These are phyloP conservation scores for Lipomyces orientalis DNA, from an alignment of 805 yeast genomes.

Conservation along the genomic window DNA sequence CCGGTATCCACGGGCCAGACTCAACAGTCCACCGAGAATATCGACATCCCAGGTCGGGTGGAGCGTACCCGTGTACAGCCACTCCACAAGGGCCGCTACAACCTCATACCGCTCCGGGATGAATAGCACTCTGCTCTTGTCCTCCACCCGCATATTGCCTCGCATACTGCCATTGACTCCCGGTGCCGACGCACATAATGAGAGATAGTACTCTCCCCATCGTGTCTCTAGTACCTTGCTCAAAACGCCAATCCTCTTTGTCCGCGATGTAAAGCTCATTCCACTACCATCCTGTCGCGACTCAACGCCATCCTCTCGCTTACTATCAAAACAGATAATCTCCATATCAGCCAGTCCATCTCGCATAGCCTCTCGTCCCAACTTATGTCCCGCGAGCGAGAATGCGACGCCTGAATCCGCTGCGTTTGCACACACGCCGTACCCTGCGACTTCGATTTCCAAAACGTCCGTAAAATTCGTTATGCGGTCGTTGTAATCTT, in stretches of 20 bases:
- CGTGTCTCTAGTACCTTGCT: constrained; percentile 22
- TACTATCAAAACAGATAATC: constrained; percentile 23
- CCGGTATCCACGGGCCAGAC: constrained; percentile 11
- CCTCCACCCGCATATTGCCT: background rate
- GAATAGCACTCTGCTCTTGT: constrained; percentile 21
- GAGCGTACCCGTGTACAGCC: constrained; percentile 29
- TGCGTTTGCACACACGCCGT: constrained; percentile 21
- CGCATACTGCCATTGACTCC: background rate
- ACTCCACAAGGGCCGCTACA: constrained; percentile 20
- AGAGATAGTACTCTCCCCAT: constrained; percentile 27
- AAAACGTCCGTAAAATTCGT: constrained; percentile 14
- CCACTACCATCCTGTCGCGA: background rate
- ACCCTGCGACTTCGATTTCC: constrained; percentile 23
- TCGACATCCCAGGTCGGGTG: constrained; percentile 1
- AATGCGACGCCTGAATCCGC: constrained; percentile 11
- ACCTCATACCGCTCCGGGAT: constrained; percentile 29
- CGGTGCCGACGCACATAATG: background rate
- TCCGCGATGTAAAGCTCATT: background rate
- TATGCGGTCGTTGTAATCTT: constrained; percentile 26
- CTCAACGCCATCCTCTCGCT: constrained; percentile 4
- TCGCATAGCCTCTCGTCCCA: constrained; percentile 16
- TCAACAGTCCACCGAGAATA: constrained; percentile 13
- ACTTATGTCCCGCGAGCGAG: constrained; percentile 22
- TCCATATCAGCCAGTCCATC: constrained; percentile 27
- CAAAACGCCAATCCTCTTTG: constrained; percentile 21